phyloP scores from a whole-genome alignment of 257 asterid genomes.

The Solanum peruvianum region DNA sequence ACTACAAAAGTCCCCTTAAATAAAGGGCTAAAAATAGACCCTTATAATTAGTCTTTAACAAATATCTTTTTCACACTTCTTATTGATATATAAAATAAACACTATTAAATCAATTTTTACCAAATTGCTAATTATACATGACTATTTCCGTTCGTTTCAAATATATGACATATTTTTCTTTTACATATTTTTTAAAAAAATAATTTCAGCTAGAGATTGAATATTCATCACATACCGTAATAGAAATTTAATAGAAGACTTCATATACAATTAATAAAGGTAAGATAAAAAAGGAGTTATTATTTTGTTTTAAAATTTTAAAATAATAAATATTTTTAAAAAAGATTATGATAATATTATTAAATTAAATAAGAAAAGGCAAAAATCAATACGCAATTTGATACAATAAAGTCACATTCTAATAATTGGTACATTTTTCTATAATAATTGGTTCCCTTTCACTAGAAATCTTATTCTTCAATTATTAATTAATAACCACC shows the following conservation, averaged over 20 bases:
- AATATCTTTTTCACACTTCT: background rate
- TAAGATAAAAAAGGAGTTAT: background rate
- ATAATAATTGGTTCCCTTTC: background rate
- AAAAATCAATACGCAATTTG: conserved; percentile 21
- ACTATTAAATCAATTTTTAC: background rate
- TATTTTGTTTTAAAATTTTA: background rate
- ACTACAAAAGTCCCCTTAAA: background rate
- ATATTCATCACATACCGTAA: too few relatives aligned
- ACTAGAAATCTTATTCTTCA: conserved; percentile 21
- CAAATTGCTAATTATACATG: background rate
- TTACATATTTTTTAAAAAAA: background rate
- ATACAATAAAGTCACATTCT: background rate
- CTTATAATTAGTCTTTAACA: conserved; percentile 9
- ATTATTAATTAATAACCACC: conserved; percentile 22
- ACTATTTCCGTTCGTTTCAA: background rate
- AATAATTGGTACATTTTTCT: background rate
- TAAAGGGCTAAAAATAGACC: conserved; percentile 14
- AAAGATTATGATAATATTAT: background rate
- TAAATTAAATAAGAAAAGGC: background rate
- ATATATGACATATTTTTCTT: background rate
- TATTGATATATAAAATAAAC: background rate
- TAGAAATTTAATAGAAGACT: background rate
- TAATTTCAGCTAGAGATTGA: too few relatives aligned
- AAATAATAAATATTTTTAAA: background rate
- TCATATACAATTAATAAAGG: background rate